Percentiles rank a stretch among this genome's conserved stretches.
phyloP scores from a whole-genome alignment of 306 rosid species.

The Adenanthera pavonina region DNA sequence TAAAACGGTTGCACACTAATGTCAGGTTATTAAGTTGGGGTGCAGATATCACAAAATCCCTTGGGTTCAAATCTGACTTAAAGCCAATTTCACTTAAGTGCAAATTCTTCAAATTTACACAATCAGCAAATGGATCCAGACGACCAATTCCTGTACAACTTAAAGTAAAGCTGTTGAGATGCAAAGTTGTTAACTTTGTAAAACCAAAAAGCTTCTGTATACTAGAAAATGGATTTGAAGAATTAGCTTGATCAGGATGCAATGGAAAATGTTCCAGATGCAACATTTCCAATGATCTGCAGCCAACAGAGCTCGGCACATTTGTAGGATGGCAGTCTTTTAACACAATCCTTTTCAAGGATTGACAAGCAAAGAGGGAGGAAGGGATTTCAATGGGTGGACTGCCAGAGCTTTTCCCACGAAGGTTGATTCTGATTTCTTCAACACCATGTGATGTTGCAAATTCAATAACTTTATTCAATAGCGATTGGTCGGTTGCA shows the following conservation, averaged over 20 bases:
- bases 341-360: conserved; percentile 55
- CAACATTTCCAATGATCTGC: conserved; percentile 42
- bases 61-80: conserved; percentile 49
- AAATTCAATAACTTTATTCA: conserved; percentile 54
- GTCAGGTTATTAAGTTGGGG: conserved; percentile 49
- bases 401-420: conserved; percentile 49
- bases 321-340: conserved; percentile 53
- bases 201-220: conserved; percentile 46
- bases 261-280: conserved; percentile 47
- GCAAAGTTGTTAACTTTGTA: conserved; percentile 52
- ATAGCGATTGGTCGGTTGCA: conserved; percentile 54
- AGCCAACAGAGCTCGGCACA: conserved; percentile 33
- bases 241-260: conserved; percentile 34
- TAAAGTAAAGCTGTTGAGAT: conserved; percentile 47
- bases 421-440: conserved; percentile 53
- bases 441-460: conserved; percentile 47
- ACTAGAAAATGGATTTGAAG: conserved; percentile 45
- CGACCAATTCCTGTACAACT: conserved; percentile 38
- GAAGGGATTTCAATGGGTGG: conserved; percentile 56
- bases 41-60: conserved; percentile 54
- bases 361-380: conserved; percentile 43
- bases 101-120: conserved; percentile 54
- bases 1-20: conserved; percentile 48
- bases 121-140: conserved; percentile 46
- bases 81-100: conserved; percentile 48